Evolutionary conservation across 257 asterid species (phyloP).

Genomic region (Gentiana macrophylla): DNA sequence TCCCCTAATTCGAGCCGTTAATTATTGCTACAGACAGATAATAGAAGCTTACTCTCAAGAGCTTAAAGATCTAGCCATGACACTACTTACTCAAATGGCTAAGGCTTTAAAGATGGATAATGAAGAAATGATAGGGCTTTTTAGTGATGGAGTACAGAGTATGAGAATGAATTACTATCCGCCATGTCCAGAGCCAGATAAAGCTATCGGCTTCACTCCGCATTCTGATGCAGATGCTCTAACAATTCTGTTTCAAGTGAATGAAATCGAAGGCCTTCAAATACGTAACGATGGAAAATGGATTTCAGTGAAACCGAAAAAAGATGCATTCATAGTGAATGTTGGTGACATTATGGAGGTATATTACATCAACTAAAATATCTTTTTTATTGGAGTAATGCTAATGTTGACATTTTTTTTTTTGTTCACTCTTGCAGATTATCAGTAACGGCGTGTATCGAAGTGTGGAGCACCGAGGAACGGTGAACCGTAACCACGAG

Average conservation of each 20-base stretch:
- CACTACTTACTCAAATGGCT: constrained; percentile 27
- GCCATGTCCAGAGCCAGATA: constrained; percentile 44
- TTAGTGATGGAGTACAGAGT: constrained; percentile 34
- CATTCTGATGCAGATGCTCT: constrained; percentile 55
- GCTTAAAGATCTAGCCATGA: constrained; percentile 26
- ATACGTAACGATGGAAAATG: constrained; percentile 34
- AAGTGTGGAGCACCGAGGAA: constrained; percentile 50
- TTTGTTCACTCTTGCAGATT: constrained; percentile 19
- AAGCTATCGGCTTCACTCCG: constrained; percentile 35
- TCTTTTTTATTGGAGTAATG: too few species aligned
- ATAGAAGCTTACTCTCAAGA: constrained; percentile 27
- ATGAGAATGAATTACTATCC: constrained; percentile 51
- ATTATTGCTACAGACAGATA: constrained; percentile 21
- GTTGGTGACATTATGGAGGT: constrained; percentile 57
- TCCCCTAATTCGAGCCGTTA: not conserved
- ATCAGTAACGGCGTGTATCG: constrained; percentile 38
- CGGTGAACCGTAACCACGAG: constrained; percentile 30
- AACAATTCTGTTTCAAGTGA: constrained; percentile 42
- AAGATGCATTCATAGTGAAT: constrained; percentile 36
- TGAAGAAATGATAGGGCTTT: constrained; percentile 21
- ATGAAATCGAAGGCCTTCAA: constrained; percentile 43
- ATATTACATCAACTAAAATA: not conserved
- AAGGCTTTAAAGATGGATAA: constrained; percentile 33
- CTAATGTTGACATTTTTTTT: not conserved
- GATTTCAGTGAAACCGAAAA: constrained; percentile 36